phyloP scores from a whole-genome alignment of 805 yeast species.

The Candida glaebosa region DNA sequence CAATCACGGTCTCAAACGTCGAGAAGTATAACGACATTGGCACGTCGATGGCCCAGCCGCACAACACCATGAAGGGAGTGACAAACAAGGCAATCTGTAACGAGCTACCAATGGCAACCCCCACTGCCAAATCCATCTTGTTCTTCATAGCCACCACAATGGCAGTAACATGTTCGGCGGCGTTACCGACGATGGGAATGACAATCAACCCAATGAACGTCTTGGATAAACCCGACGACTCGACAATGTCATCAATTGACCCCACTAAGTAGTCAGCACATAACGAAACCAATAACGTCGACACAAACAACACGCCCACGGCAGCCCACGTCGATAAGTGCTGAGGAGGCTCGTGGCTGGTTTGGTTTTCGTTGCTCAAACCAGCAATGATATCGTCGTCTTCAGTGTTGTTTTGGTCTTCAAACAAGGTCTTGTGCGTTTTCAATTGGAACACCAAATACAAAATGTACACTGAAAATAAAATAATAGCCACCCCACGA shows the following conservation, averaged over 20 bases:
- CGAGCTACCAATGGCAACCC: slow-evolving; percentile 95
- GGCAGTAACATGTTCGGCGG: slow-evolving; percentile 98
- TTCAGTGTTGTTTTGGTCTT: slow-evolving; percentile 32
- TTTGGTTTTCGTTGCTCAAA: slow-evolving; percentile 19
- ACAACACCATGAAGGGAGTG: slow-evolving; percentile 89
- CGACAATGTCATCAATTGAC: slow-evolving; percentile 87
- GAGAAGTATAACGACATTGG: slow-evolving; percentile 93
- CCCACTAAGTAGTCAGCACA: slow-evolving; percentile 95
- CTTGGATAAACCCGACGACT: slow-evolving; percentile 79
- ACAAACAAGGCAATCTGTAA: slow-evolving; percentile 93
- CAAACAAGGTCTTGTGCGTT: slow-evolving; percentile 79
- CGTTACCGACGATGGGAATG: slow-evolving; percentile 96
- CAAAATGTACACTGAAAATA: slow-evolving; percentile 71
- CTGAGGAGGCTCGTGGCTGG: slow-evolving; percentile 21
- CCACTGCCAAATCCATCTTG: slow-evolving; percentile 96
- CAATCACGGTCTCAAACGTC: slow-evolving; percentile 88
- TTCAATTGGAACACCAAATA: slow-evolving; percentile 84
- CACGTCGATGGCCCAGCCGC: slow-evolving; percentile 89
- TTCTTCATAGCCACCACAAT: slow-evolving; percentile 91
- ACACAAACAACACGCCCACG: slow-evolving; percentile 49
- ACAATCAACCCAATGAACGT: slow-evolving; percentile 92
- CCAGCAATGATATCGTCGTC: slow-evolving; percentile 38
- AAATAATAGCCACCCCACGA: slow-evolving; percentile 79
- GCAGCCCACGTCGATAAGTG: slow-evolving; percentile 55
- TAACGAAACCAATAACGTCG: slow-evolving; percentile 78